Percentiles rank a stretch among this genome's conserved stretches.
phyloP scores from a whole-genome alignment of 2,329 filamentous ascomycete genomes.

The Ophiostoma fasciatum region DNA sequence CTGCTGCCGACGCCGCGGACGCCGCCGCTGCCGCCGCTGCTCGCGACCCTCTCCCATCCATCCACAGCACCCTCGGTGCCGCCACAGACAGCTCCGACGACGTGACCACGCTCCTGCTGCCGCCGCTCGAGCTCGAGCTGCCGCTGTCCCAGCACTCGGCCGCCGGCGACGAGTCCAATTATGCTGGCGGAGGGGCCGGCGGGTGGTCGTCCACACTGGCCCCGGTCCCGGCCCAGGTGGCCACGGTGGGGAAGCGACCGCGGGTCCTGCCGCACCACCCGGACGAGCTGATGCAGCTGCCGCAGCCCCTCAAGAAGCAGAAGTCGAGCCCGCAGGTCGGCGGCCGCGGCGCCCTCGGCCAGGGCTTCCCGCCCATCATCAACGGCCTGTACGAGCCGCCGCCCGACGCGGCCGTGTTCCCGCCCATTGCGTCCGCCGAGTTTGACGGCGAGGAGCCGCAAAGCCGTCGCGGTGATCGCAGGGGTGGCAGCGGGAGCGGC shows the following conservation, averaged over 20 bases:
- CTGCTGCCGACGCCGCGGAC: too few species aligned
- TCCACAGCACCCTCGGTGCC: constrained; percentile 30
- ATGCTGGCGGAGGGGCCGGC: too few species aligned
- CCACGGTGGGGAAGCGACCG: constrained; percentile 8
- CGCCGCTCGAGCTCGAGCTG: constrained; percentile 40
- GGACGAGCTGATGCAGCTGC: constrained; percentile 49
- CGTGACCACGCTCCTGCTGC: constrained; percentile 22
- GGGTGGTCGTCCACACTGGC: too few species aligned
- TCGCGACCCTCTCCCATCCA: constrained; percentile 16
- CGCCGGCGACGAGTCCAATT: too few species aligned
- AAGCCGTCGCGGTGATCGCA: constrained; percentile 14
- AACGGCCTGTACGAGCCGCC: constrained; percentile 49
- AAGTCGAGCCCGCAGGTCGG: constrained; percentile 38
- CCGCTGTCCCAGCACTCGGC: constrained; percentile 25
- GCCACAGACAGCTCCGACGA: constrained; percentile 10
- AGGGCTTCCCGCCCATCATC: constrained; percentile 47
- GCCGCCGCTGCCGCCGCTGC: too few species aligned
- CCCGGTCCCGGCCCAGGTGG: too few species aligned
- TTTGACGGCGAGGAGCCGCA: constrained; percentile 34
- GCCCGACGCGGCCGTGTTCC: constrained; percentile 45
- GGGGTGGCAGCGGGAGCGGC: not conserved
- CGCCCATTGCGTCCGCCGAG: constrained; percentile 43
- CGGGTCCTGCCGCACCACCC: constrained; percentile 23
- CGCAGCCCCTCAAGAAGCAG: constrained; percentile 49
- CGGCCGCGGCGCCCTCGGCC: constrained; percentile 6